Base-by-base conservation (phyloP, 805 yeast genomes). In the Pichia pseudocactophila region DNA sequence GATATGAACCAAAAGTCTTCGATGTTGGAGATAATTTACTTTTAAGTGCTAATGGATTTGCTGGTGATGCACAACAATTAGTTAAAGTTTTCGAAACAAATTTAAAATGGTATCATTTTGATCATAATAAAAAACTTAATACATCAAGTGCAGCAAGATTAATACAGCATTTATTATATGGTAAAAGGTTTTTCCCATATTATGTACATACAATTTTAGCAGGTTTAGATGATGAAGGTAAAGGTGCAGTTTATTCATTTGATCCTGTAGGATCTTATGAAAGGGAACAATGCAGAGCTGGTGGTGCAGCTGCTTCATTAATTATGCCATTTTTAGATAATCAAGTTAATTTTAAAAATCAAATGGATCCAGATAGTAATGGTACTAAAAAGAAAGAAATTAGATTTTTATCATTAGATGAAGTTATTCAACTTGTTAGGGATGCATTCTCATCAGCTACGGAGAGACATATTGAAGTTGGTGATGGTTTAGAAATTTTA, bases 181-280 rank as follows among this genome's bases (percentile, higher is more conserved):
- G 95, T 31, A 88, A 92, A 64, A 77, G 98, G 58, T 82, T 92
- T 55, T 92, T 92, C 77, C 98, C 98, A 18, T 92, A 86, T 69
- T 92, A 92, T 59, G 97, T 89, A 27, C 88, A 88, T 61, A 92
- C 97, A 4, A 80, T 92, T 54, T 73, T 92, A 55, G 96, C 96
- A 3, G 98, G 98, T 16, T 70, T 92, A 50, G 97, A 88, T 58
- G 82, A 78, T 41, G 79, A 82, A 44, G 98, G 98, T 11, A 81
- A 81, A 54, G 98, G 98, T 32, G 87, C 96, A 2, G 86, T 92
- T 30, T 92, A 85, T 63, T 89, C 97, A 12, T 92, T 86, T 62
- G 98, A 92, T 61, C 97, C 97, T 1, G 96, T 92, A 44, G 98
- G 98, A 3, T 87, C 96, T 2, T 92, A 92, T 61, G 97, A 92